Evolutionary conservation across 352 stramenopile species (phyloP), one percentile per base, ranked within the genome.

Genomic region (Halophytophthora polymorphica): DNA sequence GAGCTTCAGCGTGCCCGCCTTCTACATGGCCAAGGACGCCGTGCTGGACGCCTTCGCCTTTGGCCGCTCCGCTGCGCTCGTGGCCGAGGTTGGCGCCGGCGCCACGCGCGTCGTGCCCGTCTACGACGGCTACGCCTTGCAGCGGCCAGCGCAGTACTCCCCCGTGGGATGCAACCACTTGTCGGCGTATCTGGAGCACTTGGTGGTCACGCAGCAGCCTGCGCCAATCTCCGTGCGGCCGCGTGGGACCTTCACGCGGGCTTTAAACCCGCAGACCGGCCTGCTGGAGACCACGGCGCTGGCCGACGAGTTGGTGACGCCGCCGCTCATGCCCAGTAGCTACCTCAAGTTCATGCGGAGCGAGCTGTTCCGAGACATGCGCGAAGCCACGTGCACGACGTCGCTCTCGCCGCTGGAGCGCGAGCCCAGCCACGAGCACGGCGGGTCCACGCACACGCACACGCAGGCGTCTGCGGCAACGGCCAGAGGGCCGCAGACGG

Each of bases 31-130:
- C 17, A 93, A 95, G 45, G 87, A 93, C 46, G 88, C 86, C 2
- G 79, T 96, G 49, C 70, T 98, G 18, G 86, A 94, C 44, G 86
- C 92, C 0, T 98, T 98, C 52, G 85, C 90, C 2, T 92, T 96
- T 29, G 92, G 92, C 2, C 71, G 90, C 2, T 90, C 87, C 15
- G 70, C 86, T 17, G 89, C 91, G 14, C 54, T 98, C 31, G 83
- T 98, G 38, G 84, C 78, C 7, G 91, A 98, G 56, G 82, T 96
- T 53, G 90, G 91, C 13, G 84, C 87, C 10, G 86, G 88, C 8
- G 70, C 79, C 18, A 90, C 86, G 39, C 86, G 84, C 19, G 88
- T 95, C 18, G 86, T 94, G 29, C 88, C 92, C 2, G 86, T 98
- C 28, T 89, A 95, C 34, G 90, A 98, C 50, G 92, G 92, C 33